Evolutionary conservation across 2,329 filamentous ascomycete genomes (phyloP), one percentile per base, ranked within the genome.

Genomic region (Purpureocillium takamizusanense): DNA sequence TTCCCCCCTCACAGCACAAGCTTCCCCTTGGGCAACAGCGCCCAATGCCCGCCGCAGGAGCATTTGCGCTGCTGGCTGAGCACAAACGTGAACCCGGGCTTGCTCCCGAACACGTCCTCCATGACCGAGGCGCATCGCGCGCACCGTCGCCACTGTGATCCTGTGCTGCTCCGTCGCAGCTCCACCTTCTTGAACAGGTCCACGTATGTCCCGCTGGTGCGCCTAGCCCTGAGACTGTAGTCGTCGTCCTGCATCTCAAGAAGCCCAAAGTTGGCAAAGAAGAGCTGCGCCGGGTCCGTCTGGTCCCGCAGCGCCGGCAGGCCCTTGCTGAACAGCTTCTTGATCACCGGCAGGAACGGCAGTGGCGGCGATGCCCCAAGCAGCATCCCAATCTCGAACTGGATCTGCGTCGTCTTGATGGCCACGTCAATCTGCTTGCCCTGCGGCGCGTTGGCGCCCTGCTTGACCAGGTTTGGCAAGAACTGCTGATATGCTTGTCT

Each of bases 181-280:
- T 79, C 70, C 23, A 67, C 63, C n/a, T 70, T 68, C 44, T 74
- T 74, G 57, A 81, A 86, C 9, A 70, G 59, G 46, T 78, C 74
- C 6, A 78, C 58, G 38, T 69, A 65, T 7, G 52, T 47, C 2
- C 61, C 59, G 29, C 50, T 60, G 3, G 55, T 54, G 41, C 55
- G 60, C 41, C 61, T 60, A 15, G 53, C 51, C 3, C 54, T 57
- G 11, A 75, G 53, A 4, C 70, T 74, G 14, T 64, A 62, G 12
- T 60, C 59, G 42, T 80, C 76, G 38, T 80, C 72, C 9, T 73
- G 70, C 12, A 86, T 65, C 5, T 83, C 82, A 10, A 92, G 66
- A 54, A 85, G 74, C 35, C 69, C 69, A 39, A 80, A 86, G 53
- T 92, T 77, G 35, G 76, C 75, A 59, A 87, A 83, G 61, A 84